Conservation (phyloP, 2,329 filamentous ascomycete genomes). For the Pseudogymnoascus sp. region DNA sequence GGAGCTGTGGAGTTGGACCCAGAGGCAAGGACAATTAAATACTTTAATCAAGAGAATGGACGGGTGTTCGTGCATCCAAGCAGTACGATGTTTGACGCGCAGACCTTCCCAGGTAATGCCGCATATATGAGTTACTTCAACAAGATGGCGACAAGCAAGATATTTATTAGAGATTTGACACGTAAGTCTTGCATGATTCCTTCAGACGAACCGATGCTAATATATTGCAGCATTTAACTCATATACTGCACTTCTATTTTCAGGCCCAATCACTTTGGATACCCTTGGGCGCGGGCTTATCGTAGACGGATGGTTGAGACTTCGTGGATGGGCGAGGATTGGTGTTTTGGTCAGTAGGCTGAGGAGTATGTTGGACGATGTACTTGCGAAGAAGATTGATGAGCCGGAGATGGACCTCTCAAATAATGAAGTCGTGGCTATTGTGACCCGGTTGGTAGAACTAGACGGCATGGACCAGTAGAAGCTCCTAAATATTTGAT, state of each 20-base stretch:
- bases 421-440: slow-evolving; percentile 60
- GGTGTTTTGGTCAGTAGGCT: slow-evolving; percentile 81
- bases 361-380: slow-evolving; percentile 76
- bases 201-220: slow-evolving; percentile 8
- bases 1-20: slow-evolving; percentile 90
- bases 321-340: slow-evolving; percentile 90
- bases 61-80: slow-evolving; percentile 89
- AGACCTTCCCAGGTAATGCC: slow-evolving; percentile 66
- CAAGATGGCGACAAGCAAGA: slow-evolving; percentile 85
- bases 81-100: slow-evolving; percentile 76
- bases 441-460: slow-evolving; percentile 76
- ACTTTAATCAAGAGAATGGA: slow-evolving; percentile 77
- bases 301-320: slow-evolving; percentile 81
- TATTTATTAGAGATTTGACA: slow-evolving; percentile 85
- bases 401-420: slow-evolving; percentile 55
- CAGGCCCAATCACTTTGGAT: slow-evolving; percentile 76
- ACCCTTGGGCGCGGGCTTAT: slow-evolving; percentile 78
- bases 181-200: slow-evolving; percentile 46
- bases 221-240: slow-evolving; percentile 65
- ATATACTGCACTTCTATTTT: slow-evolving; percentile 82
- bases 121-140: slow-evolving; percentile 84
- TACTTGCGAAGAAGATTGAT: slow-evolving; percentile 74
- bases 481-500: neutral
- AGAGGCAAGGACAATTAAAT: slow-evolving; percentile 85
- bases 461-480: slow-evolving; percentile 70